Evolutionary conservation across 148 eudicot genomes (phyloP).

Genomic region (Dysphania ambrosioides): DNA sequence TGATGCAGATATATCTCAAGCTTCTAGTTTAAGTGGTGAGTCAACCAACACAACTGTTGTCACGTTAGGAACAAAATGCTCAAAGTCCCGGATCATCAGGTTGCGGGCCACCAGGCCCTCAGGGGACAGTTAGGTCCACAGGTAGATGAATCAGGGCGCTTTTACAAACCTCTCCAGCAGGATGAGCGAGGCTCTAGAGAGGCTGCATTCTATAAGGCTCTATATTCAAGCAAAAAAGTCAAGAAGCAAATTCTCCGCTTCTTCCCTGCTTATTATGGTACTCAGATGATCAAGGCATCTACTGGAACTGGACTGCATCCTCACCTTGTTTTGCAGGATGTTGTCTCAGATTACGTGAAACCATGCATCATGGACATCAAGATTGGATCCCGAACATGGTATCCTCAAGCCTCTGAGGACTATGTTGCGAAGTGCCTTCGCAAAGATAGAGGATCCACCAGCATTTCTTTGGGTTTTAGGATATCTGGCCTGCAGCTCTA

Average conservation of each 20-base stretch:
- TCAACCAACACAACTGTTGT: not conserved
- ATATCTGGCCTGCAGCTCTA: slow-evolving; percentile 59
- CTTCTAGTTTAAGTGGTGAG: not conserved
- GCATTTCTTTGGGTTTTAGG: slow-evolving; percentile 62
- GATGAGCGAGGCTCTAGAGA: slow-evolving; percentile 64
- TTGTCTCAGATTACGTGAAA: slow-evolving; percentile 33
- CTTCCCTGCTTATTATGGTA: slow-evolving; percentile 74
- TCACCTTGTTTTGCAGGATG: slow-evolving; percentile 66
- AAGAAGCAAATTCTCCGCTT: slow-evolving; percentile 49
- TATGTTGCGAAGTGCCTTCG: slow-evolving; percentile 56
- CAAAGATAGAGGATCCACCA: slow-evolving; percentile 57
- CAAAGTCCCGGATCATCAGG: slow-evolving; percentile 72
- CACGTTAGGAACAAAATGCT: not conserved
- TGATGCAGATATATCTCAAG: slow-evolving; percentile 3
- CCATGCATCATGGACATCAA: slow-evolving; percentile 80
- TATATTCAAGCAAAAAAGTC: slow-evolving; percentile 43
- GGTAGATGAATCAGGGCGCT: slow-evolving; percentile 62
- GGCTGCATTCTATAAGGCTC: slow-evolving; percentile 57
- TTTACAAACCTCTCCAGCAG: slow-evolving; percentile 89
- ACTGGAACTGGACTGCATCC: slow-evolving; percentile 66
- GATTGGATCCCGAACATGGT: slow-evolving; percentile 88
- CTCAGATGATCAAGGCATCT: slow-evolving; percentile 59
- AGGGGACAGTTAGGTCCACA: slow-evolving; percentile 72
- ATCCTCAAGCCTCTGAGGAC: slow-evolving; percentile 52
- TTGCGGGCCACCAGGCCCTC: slow-evolving; percentile 75